Percentiles rank a stretch among this genome's conserved stretches.
Evolutionary conservation across 306 rosid genomes (phyloP).

Genomic region (Senna siamea): DNA sequence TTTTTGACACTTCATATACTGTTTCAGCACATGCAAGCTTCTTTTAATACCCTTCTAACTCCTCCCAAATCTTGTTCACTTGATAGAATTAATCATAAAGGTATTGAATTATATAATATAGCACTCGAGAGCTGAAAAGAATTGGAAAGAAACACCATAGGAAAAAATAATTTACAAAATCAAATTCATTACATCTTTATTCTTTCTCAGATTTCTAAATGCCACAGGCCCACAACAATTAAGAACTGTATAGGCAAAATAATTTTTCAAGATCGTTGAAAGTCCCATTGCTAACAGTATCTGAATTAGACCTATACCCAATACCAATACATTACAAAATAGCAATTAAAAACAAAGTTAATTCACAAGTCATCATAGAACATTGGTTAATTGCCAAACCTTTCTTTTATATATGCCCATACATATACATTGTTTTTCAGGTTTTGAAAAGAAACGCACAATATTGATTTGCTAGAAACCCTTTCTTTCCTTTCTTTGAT

Average conservation of each 20-base stretch:
- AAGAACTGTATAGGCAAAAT: slow-evolving; percentile 36
- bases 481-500: no score
- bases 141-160: slow-evolving; percentile 11
- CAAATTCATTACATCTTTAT: no score
- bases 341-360: slow-evolving; percentile 21
- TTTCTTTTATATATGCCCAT: no score
- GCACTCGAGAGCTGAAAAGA: slow-evolving; percentile 10
- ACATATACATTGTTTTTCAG: no score
- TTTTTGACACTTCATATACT: slow-evolving; percentile 57
- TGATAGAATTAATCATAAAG: slow-evolving; percentile 37
- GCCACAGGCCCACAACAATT: slow-evolving; percentile 21
- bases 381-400: no score
- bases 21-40: slow-evolving; percentile 79
- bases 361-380: slow-evolving; percentile 19
- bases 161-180: no score
- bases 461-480: no score
- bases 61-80: no score
- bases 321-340: slow-evolving; percentile 53
- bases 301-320: slow-evolving; percentile 49
- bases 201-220: no score
- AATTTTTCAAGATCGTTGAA: slow-evolving; percentile 73
- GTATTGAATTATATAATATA: slow-evolving; percentile 17
- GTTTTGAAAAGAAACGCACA: no score
- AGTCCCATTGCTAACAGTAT: slow-evolving; percentile 54
- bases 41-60: no score